Evolutionary conservation across 2,329 filamentous ascomycete species (phyloP), one percentile per base, ranked within the genome.

Genomic region (Xylaria sp.): DNA sequence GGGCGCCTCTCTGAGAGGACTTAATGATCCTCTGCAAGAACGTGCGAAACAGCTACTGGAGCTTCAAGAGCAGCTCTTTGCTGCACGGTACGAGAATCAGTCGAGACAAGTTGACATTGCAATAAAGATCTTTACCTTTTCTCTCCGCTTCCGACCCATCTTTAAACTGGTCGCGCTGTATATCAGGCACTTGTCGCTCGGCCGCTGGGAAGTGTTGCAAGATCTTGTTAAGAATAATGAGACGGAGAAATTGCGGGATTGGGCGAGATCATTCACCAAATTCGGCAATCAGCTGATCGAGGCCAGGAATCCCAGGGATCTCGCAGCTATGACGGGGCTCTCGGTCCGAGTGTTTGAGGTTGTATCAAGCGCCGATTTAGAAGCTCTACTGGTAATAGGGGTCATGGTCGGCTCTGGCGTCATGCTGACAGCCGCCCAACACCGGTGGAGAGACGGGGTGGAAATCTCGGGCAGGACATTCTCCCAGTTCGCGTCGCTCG

Each of bases 181-280:
- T 13, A 25, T 64, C 6, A 64, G 49, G 15, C 49, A 43, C 41
- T 3, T 54, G 10, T 15, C 33, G 20, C 5, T 52, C 5, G n/a
- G 33, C 7, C 61, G 61, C 61, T 56, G 51, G 51, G 61, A 64
- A 20, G 54, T 60, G 10, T 31, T 59, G 62, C 62, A 60, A 15
- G 55, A 54, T 12, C 62, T 58, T 4, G 18, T 52, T 2, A 2
- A 65, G 20, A 23, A 59, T 28, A 59, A 65, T 15, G 49, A 65
- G 33, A 60, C 55, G 15, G 18, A 43, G 20, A 2, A 36, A 49
- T 2, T 65, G 33, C 62, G 56, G 15, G 12, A 59, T 46, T 65
- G 62, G 62, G 56, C 62, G 1, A 1, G 33, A 46, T 9, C 31
- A 6, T 65, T 15, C 9, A 2, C 10, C 28, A 9, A n/a, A 5